phyloP scores from a whole-genome alignment of 495 filamentous ascomycete genomes.

The Letharia lupina region DNA sequence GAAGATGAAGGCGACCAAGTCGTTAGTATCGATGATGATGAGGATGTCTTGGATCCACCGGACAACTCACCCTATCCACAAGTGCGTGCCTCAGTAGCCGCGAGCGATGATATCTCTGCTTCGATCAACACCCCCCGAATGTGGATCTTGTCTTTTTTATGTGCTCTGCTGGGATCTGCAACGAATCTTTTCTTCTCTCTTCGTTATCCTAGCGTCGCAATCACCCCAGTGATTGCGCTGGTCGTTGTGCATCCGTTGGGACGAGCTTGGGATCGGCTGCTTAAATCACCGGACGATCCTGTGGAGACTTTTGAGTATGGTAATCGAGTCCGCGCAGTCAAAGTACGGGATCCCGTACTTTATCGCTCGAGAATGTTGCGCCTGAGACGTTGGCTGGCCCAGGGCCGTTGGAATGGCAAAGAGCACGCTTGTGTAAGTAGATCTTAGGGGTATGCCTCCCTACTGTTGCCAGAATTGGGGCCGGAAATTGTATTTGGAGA shows the following conservation, averaged over 20 bases:
- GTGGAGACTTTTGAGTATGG: conserved; percentile 52
- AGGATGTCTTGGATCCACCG: conserved; percentile 13
- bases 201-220: conserved; percentile 77
- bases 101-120: conserved; percentile 59
- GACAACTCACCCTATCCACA: conserved; percentile 44
- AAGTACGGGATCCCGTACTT: background rate
- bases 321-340: conserved; percentile 1
- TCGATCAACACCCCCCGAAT: conserved; percentile 84
- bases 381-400: conserved; percentile 61
- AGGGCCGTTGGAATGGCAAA: conserved; percentile 78
- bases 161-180: conserved; percentile 69
- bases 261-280: conserved; percentile 61
- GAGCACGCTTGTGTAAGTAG: conserved; percentile 60
- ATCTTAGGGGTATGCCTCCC: background rate
- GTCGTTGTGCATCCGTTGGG: conserved; percentile 75
- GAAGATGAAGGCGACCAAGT: conserved; percentile 10
- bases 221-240: conserved; percentile 76
- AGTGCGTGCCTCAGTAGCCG: conserved; percentile 69
- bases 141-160: conserved; percentile 72
- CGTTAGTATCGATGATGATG: conserved; percentile 7
- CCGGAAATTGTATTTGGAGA: background rate
- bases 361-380: conserved; percentile 12
- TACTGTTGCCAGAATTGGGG: background rate
- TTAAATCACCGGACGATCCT: conserved; percentile 56
- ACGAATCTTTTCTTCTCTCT: conserved; percentile 80